phyloP scores from a whole-genome alignment of 345 rosid genomes.

The Camelina neglecta region DNA sequence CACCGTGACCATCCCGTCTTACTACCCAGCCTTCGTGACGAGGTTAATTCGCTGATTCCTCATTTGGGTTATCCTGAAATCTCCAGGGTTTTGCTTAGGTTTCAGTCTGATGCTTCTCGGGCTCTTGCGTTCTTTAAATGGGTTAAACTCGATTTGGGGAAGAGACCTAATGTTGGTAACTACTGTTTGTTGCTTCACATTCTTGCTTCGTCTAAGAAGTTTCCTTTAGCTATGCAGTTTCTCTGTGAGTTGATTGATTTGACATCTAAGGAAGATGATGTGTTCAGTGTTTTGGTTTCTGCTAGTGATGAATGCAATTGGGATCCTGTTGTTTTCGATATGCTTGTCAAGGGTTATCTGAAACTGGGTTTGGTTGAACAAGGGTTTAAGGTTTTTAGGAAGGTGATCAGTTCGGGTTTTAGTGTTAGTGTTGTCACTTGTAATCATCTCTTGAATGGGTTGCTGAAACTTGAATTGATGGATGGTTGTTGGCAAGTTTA shows the following conservation, averaged over 20 bases:
- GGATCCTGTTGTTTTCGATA: conserved; percentile 71
- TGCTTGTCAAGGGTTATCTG: conserved; percentile 67
- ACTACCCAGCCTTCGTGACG: conserved; percentile 33
- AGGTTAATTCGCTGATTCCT: conserved; percentile 50
- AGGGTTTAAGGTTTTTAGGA: conserved; percentile 53
- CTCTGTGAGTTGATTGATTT: conserved; percentile 53
- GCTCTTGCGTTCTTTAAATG: conserved; percentile 67
- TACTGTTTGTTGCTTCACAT: conserved; percentile 66
- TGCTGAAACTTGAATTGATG: conserved; percentile 57
- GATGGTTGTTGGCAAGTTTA: conserved; percentile 78
- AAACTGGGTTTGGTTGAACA: conserved; percentile 56
- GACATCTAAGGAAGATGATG: conserved; percentile 35
- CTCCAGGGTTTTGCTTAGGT: conserved; percentile 68
- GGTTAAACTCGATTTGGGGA: conserved; percentile 60
- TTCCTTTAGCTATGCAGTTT: conserved; percentile 57
- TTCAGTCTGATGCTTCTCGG: conserved; percentile 63
- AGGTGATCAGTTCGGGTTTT: conserved; percentile 55
- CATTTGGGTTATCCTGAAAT: conserved; percentile 59
- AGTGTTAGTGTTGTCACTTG: conserved; percentile 72
- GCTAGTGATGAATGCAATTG: conserved; percentile 65
- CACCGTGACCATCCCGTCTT: conserved; percentile 37
- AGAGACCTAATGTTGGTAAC: conserved; percentile 48
- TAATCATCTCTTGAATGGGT: conserved; percentile 75
- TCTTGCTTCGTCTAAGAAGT: conserved; percentile 60
- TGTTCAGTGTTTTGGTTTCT: conserved; percentile 53